Evolutionary conservation across 2,329 filamentous ascomycete species (phyloP), one percentile per base, ranked within the genome.

Genomic region (Fusarium compactum): DNA sequence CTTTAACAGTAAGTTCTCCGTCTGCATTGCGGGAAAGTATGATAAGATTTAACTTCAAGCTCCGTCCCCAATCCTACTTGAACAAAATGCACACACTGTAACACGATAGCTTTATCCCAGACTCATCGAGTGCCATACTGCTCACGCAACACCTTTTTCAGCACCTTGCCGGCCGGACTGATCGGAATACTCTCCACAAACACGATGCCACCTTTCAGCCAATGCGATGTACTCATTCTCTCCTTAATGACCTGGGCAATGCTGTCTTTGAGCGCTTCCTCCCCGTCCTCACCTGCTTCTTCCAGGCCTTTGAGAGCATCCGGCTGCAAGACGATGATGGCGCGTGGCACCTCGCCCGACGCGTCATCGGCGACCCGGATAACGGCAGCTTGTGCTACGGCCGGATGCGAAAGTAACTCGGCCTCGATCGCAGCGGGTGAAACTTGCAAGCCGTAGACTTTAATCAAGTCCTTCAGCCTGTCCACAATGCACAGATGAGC

Each of bases 171-270:
- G 27, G 51, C 51, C 20, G 51, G 51, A 45, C 51, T 54, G 51
- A 54, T 27, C 40, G 51, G 51, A 54, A 54, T 54, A 34, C 51
- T 54, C 40, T 54, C 51, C 10, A 54, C n/a, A 54, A 54, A 54
- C 40, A 45, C 51, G 40, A 54, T 54, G 14, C 51, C 51, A 54
- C 51, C 51, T 54, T 54, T 54, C 51, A 54, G 40, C 51, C 51
- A 34, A 54, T 54, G 51, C 51, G 51, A 54, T 54, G 51, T 54
- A 54, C 51, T 54, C 51, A 54, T 54, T 45, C 51, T 54, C 51
- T 54, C 51, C 29, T 54, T 40, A 54, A 54, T 27, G 20, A 54
- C 51, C 51, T 45, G 51, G 27, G 51, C 51, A 54, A 54, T 54
- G 15, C 51, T 45, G 20, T 54, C 51, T 29, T 54, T 54, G 27